Base-by-base conservation (phyloP, 768 basidiomycete genomes). In the Psilocybe subaeruginosa region DNA sequence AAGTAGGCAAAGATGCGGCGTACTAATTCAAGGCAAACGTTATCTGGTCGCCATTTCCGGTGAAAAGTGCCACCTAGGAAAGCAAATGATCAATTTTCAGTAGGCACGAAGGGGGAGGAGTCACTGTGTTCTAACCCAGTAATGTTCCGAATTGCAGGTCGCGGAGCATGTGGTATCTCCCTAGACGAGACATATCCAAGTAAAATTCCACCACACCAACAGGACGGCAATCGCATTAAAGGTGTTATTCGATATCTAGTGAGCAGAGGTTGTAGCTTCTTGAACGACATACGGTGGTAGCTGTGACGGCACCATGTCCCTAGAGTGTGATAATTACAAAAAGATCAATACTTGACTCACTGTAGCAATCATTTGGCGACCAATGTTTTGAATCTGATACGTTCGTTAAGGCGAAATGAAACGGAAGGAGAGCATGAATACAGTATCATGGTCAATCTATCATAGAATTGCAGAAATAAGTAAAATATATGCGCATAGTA, bases 291-390 rank as follows among this genome's bases (percentile, higher is more conserved):
- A 70, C 64, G 9, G 70, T 71, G 7, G 69, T 70, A 12, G 62
- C 54, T 3, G 65, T 68, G 4, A 70, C 70, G 4, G 67, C 66
- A 17, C 66, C 66, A 39, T 68, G 69, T n/a, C 64, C 64, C 64
- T 65, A 19, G 14, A 52, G 47, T 14, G 23, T 4, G 8, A 37
- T 19, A 27, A 30, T 11, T 37, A 23, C 23, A 23, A 23, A 19
- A 23, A 23, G 12, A 43, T 48, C 45, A 56, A 43, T n/a, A 12
- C 33, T 7, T 33, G 4, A 56, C 59, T 52, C 41, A 68, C 69
- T 37, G 70, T 71, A 3, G 61, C 70, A 17, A 71, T 64, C 63
- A 71, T 66, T 51, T 71, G 70, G 2, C 70, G 61, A n/a, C 66
- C 70, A 17, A 70, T 66, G 56, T 66, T 31, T 65, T 70, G 68